phyloP scores from a whole-genome alignment of 164 flowering plant species.

The Vitis vinifera region ASM3070453v1 NC_081812.1:19171501-19172000 shows the following conservation, averaged over 20 bases:
- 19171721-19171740: conserved; percentile 97
- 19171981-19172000: no score
- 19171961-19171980: no score
- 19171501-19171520: neutral
- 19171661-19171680: neutral
- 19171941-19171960: no score
- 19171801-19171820: neutral
- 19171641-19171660: neutral
- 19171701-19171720: conserved; percentile 52
- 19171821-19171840: neutral
- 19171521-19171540: conserved; percentile 40
- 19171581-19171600: conserved; percentile 96
- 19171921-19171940: no score
- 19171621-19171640: neutral
- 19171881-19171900: no score
- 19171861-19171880: no score
- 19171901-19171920: no score
- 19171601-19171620: conserved; percentile 10
- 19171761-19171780: conserved; percentile 95
- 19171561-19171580: conserved; percentile 90
- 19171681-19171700: neutral
- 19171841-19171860: neutral
- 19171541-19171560: conserved; percentile 88
- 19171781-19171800: conserved; percentile 61
- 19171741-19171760: conserved; percentile 96